A percentile compares a stretch with the other conserved stretches of the same genome.
Conservation (phyloP, 257 asterid species). For the Lithospermum erythrorhizon region DNA sequence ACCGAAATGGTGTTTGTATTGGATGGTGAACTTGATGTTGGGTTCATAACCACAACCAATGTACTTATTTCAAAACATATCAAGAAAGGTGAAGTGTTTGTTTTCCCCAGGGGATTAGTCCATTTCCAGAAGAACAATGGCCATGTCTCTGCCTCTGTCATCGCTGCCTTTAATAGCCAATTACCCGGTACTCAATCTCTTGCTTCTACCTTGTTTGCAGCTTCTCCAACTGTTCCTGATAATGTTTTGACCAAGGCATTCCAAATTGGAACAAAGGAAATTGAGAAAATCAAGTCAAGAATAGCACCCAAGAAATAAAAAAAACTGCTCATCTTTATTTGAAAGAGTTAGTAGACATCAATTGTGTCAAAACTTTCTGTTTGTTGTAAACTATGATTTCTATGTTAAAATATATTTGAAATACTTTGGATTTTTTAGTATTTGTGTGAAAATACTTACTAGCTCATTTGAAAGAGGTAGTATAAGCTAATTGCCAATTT, state of each 20-base stretch:
- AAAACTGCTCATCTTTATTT: not conserved
- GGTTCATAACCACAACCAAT: constrained; percentile 48
- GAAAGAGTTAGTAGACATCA: too few relatives aligned
- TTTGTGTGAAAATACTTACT: too few relatives aligned
- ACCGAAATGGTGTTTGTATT: constrained; percentile 46
- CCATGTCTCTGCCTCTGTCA: constrained; percentile 29
- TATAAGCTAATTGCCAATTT: too few relatives aligned
- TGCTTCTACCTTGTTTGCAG: constrained; percentile 39
- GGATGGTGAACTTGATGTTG: constrained; percentile 44
- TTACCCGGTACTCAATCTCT: constrained; percentile 61
- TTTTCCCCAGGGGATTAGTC: constrained; percentile 46
- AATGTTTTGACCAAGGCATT: constrained; percentile 53
- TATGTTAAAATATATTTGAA: too few relatives aligned
- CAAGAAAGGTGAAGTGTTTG: constrained; percentile 44
- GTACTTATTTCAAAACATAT: constrained; percentile 38
- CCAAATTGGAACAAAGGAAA: constrained; percentile 25
- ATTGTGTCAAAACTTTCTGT: too few relatives aligned
- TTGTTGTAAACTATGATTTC: too few relatives aligned
- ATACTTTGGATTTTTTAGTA: too few relatives aligned
- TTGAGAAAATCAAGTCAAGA: constrained; percentile 41
- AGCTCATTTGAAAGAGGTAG: too few relatives aligned
- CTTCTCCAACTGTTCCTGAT: constrained; percentile 48
- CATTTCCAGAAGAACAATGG: constrained; percentile 39
- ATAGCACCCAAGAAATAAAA: constrained; percentile 31
- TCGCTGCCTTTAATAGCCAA: constrained; percentile 68